These are phyloP conservation scores for Bipolaris victoriae DNA, from an alignment of 2,329 filamentous ascomycete genomes.

Conservation along the genomic window DNA sequence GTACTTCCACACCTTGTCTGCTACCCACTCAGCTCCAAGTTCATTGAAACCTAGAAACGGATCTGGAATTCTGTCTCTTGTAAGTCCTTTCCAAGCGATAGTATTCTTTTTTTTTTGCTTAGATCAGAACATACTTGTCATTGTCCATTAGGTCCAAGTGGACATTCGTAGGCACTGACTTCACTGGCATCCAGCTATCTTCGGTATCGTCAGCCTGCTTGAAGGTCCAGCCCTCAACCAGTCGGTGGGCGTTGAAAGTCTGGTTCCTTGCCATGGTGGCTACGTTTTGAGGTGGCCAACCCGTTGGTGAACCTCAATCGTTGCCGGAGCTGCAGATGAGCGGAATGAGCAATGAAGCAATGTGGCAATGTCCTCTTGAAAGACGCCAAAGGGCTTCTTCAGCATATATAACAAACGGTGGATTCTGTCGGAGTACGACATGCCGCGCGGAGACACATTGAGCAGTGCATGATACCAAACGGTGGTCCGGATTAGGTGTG, in stretches of 20 bases:
- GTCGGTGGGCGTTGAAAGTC: conserved; percentile 35
- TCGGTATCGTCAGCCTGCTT: conserved; percentile 53
- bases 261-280: conserved; percentile 36
- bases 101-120: too few relatives aligned
- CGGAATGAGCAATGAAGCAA: conserved; percentile 17
- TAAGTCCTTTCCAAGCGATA: conserved; percentile 1
- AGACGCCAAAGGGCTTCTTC: conserved; percentile 14
- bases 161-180: conserved; percentile 55
- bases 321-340: conserved; percentile 9
- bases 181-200: conserved; percentile 53
- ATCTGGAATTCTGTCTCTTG: conserved; percentile 53
- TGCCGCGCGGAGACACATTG: conserved; percentile 35
- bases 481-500: conserved; percentile 22
- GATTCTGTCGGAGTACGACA: conserved; percentile 34
- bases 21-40: conserved; percentile 57
- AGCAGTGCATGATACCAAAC: conserved; percentile 33
- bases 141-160: conserved; percentile 57
- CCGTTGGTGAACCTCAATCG: conserved; percentile 7
- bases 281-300: conserved; percentile 3
- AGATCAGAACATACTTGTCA: conserved; percentile 48
- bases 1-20: conserved; percentile 57
- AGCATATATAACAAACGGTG: conserved; percentile 30
- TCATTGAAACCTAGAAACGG: conserved; percentile 60
- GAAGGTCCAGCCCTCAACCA: conserved; percentile 54
- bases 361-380: conserved; percentile 15